Base-by-base conservation (phyloP, 192 early-diverging fungal genomes). In the Coemansia sp. region DNA sequence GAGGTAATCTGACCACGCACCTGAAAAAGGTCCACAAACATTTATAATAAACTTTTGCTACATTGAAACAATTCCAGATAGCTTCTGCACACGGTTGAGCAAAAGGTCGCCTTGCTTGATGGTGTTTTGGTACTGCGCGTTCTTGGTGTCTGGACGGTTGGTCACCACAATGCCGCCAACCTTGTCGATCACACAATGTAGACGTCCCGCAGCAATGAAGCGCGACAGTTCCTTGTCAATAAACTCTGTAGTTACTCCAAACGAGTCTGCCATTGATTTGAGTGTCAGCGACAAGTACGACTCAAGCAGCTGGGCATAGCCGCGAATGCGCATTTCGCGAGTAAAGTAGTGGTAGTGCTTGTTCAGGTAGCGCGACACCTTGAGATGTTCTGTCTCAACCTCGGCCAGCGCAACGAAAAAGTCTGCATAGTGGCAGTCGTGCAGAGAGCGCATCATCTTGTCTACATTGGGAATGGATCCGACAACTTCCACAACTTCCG, bases 111-210 rank as follows among this genome's bases (percentile, higher is more conserved):
- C 95, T 72, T 96, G 90, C 77, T 97, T 99, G 71, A 99, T 94
- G 14, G 87, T 87, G 45, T 83, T 75, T 69, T 98, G 95, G 78
- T 98, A 99, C 79, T 99, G 95, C 14, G 92, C 92, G 62, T 99
- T 99, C 86, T 99, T 99, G 13, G 89, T 86, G 54, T 99, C 97
- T 3, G 95, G 94, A 53, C 97, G 84, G 81, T 98, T 98, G 16
- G 94, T 99, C 62, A 94, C 93, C 15, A 99, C 92, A 36, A 97
- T 87, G 8, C 97, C 97, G 57, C 87, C 90, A 10, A 99, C 97
- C 75, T 99, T 99, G 79, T 99, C 97, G 76, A 99, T 97, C 11
- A 96, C 94, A 57, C 93, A 96, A 80, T 99, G 96, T 38, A 99
- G 80, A 31, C 97, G 89, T 11, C 94, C 94, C 11, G 93, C 89